phyloP scores from a whole-genome alignment of 192 early-diverging fungal genomes.

The Coemansia sp. region DNA sequence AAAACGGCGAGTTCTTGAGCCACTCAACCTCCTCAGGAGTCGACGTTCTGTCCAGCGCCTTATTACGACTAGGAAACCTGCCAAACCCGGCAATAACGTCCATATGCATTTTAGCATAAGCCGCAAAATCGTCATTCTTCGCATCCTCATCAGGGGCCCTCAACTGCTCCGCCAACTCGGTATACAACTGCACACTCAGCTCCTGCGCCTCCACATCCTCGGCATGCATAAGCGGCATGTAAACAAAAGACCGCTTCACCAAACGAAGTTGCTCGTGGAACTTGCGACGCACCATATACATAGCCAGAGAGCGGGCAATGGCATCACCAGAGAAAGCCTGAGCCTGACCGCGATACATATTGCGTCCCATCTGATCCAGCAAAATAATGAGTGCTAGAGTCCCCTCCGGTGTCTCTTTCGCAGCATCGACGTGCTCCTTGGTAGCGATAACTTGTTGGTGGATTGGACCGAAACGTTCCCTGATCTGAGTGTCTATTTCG shows the following conservation, averaged over 20 bases:
- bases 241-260: constrained; percentile 57
- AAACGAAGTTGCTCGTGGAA: constrained; percentile 56
- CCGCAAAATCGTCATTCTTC: constrained; percentile 36
- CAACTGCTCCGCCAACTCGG: constrained; percentile 44
- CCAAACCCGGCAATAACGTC: constrained; percentile 62
- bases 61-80: constrained; percentile 64
- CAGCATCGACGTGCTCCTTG: constrained; percentile 38
- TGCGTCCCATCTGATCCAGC: constrained; percentile 66
- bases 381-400: constrained; percentile 56
- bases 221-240: constrained; percentile 66
- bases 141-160: constrained; percentile 41
- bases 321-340: constrained; percentile 59
- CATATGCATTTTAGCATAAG: constrained; percentile 51
- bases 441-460: constrained; percentile 18
- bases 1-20: constrained; percentile 47
- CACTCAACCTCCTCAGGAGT: constrained; percentile 60
- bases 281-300: constrained; percentile 54
- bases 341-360: constrained; percentile 62
- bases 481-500: constrained; percentile 41
- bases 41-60: constrained; percentile 53
- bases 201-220: constrained; percentile 64
- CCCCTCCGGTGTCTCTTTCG: constrained; percentile 46
- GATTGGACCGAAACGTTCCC: constrained; percentile 20
- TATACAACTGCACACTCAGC: constrained; percentile 54
- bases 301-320: constrained; percentile 56